Base-by-base conservation (phyloP, 2,329 filamentous ascomycete genomes). In the Nectriaceae sp. region DNA sequence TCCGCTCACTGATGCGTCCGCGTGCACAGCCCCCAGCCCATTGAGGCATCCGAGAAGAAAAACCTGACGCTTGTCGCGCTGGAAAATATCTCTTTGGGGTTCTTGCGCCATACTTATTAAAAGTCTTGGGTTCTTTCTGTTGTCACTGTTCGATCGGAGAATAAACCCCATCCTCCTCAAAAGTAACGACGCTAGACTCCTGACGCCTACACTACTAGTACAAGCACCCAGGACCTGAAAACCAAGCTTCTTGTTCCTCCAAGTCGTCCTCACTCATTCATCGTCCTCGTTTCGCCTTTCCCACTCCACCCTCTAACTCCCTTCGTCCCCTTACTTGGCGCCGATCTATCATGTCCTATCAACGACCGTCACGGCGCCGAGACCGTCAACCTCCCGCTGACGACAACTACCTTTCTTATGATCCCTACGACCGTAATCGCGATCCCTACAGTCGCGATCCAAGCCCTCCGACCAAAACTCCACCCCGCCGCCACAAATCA, bases 401-500 rank as follows among this genome's bases (percentile, higher is more conserved):
- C 38, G 62, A 65, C 16, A 58, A 64, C 31, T 58, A 59, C 22
- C 42, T 59, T 31, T 39, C 44, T 8, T 54, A 49, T 18, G 61
- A 62, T 8, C 47, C 53, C 21, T 46, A 49, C 19, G 21, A 29
- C 16, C 11, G 46, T 22, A 41, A 16, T 42, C 22, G 40, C 42
- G 52, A 55, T 37, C 44, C 53, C 16, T 62, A 61, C 38, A 55
- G 54, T 5, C 50, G 18, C 19, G 20, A 21, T 18, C 37, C 18
- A 11, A 6, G 16, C n/a, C 8, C 8, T 5, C 33, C 33, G 5
- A 8, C 10, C 18, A 4, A 39, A 4, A 39, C 48, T 19, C 50
- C 57, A 18, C 56, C 57, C 16, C 61, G 59, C 19, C 56, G 57
- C 21, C 54, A 54, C 48, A 61, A 59, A 43, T 58, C 59, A 8